Evolutionary conservation across 2,329 filamentous ascomycete species (phyloP), one percentile per base, ranked within the genome.

Genomic region (Penicillium sp.): DNA sequence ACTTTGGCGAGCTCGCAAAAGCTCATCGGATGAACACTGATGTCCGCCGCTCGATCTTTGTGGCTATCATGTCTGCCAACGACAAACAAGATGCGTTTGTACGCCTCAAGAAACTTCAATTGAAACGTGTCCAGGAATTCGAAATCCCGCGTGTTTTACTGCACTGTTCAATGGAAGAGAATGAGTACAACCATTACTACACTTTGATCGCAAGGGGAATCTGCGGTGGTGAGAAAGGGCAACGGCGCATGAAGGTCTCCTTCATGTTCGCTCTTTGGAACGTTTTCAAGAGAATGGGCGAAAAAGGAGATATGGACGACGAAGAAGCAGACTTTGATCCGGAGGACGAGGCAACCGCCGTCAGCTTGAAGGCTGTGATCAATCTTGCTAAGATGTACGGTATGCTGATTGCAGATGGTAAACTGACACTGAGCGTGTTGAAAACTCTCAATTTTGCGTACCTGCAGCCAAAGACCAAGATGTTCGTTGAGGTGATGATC

Each of bases 141-240:
- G 93, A 98, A 72, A 90, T 98, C 31, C 88, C 93, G 0, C 87
- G 89, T 52, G 93, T 99, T 19, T 80, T 99, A 27, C 83, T 97
- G 9, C 92, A 95, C 65, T 97, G 93, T 70, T 88, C 88, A 1
- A 91, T 91, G 44, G 88, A 89, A 3, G 95, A 98, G 76, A 81
- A 88, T 55, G 81, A 82, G 0, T 96, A 97, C 75, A 99, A 99
- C 68, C 91, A 90, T 0, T 99, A 96, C 77, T 99, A 99, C 72
- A 90, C 91, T 0, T 80, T 96, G 1, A 88, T 99, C 37, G 92
- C 92, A 10, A 85, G 85, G 48, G 88, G 88, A 62, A 82, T 97
- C 9, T 96, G 92, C 68, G 80, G 73, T 19, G 77, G 77, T 6
- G 13, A 33, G 31, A 33, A 62, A 81, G 3, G 90, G 93, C 31